A percentile compares a stretch with the other conserved stretches of the same genome.
Evolutionary conservation across 495 filamentous ascomycete genomes (phyloP).

Genomic region (Hypoxylon lenormandii): DNA sequence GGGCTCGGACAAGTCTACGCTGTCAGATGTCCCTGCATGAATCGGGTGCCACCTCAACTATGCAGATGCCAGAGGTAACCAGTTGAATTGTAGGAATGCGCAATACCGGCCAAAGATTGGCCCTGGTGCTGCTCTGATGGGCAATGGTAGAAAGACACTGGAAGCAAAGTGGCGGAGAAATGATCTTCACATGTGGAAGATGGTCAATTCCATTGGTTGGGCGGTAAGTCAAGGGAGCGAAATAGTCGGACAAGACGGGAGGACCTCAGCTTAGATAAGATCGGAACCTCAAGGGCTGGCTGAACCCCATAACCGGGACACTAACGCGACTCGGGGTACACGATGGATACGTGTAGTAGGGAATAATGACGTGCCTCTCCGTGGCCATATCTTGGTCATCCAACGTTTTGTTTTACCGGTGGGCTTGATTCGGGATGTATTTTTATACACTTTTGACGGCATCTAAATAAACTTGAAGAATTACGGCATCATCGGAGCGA

Average conservation of each 20-base stretch:
- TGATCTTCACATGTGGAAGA: conserved; percentile 39
- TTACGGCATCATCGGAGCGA: background rate
- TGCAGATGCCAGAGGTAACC: conserved; percentile 17
- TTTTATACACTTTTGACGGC: background rate
- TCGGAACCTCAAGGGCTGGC: conserved; percentile 26
- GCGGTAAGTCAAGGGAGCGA: conserved; percentile 9
- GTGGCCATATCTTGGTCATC: background rate
- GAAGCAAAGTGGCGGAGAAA: conserved; percentile 26
- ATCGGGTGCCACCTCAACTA: conserved; percentile 13
- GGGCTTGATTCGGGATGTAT: background rate
- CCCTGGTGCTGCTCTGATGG: conserved; percentile 2
- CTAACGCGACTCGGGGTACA: conserved; percentile 7
- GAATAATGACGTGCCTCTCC: background rate
- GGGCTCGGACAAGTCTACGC: conserved; percentile 25
- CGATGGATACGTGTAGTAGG: conserved; percentile 2
- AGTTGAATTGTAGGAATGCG: conserved; percentile 23
- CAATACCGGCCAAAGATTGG: conserved; percentile 35
- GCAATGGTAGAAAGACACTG: conserved; percentile 23
- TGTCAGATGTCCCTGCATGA: conserved; percentile 44
- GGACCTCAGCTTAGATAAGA: conserved; percentile 34
- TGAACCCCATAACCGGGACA: conserved; percentile 32
- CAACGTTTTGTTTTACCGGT: background rate
- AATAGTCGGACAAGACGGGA: conserved; percentile 34
- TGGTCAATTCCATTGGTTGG: conserved; percentile 29
- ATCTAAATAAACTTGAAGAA: background rate